These are phyloP conservation scores for Monosporascus ibericus DNA, from an alignment of 2,329 filamentous ascomycete genomes.

Conservation along the genomic window DNA sequence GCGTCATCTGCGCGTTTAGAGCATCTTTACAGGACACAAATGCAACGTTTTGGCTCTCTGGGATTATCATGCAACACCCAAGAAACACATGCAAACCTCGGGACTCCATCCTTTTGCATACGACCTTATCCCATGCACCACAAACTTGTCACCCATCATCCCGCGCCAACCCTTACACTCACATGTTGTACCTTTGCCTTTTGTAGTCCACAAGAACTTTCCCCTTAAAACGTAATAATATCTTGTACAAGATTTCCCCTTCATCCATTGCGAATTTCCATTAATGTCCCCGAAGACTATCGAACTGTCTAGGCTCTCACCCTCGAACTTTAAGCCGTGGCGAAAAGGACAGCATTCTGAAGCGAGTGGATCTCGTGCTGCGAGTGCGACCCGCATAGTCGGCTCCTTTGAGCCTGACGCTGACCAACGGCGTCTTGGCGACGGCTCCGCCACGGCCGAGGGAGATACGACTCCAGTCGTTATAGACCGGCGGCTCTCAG, in stretches of 20 bases:
- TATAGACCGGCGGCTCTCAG: background rate
- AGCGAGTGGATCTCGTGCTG: background rate
- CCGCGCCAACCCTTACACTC: no score
- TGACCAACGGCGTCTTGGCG: slow-evolving; percentile 6
- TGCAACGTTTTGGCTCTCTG: no score
- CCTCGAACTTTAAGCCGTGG: background rate
- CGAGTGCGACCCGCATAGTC: background rate
- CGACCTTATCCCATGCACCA: no score
- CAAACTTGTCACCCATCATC: no score
- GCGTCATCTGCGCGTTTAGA: no score
- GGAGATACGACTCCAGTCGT: background rate
- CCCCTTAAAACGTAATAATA: background rate
- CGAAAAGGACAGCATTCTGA: background rate
- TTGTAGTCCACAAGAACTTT: no score
- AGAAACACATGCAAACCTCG: no score
- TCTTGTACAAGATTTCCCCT: background rate
- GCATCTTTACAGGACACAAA: no score
- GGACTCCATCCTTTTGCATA: no score
- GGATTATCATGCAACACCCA: no score
- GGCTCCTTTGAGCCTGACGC: background rate
- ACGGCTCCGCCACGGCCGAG: slow-evolving; percentile 18
- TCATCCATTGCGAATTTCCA: no score
- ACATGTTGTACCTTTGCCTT: no score
- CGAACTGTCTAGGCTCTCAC: background rate
- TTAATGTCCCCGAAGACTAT: background rate